A percentile compares a stretch with the other conserved stretches of the same genome.
These are phyloP conservation scores for Grigorovia transvaalensis DNA, from an alignment of 805 yeast species.

Conservation along the genomic window DNA sequence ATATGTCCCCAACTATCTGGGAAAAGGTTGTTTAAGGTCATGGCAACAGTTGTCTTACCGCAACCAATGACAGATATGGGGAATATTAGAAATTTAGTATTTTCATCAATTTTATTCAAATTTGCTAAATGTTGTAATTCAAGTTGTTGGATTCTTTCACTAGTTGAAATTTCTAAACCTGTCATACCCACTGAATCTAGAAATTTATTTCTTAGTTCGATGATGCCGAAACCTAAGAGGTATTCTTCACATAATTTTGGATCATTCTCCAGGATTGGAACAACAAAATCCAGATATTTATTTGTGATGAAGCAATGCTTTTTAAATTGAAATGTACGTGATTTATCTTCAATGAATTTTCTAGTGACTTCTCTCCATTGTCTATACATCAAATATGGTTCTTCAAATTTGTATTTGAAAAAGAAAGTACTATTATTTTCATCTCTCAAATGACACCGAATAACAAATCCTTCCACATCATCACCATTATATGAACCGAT, in stretches of 20 bases:
- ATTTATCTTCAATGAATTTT: conserved; percentile 33
- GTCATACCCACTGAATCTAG: conserved; percentile 41
- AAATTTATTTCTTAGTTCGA: conserved; percentile 59
- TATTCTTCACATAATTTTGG: conserved; percentile 39
- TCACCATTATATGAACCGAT: conserved; percentile 61
- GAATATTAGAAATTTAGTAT: conserved; percentile 51
- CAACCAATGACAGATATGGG: conserved; percentile 91
- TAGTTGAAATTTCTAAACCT: conserved; percentile 49
- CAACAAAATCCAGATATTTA: conserved; percentile 59
- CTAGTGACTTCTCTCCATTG: conserved; percentile 84
- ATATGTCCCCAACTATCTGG: conserved; percentile 56
- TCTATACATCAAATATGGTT: conserved; percentile 86
- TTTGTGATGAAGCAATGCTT: conserved; percentile 52
- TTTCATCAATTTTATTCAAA: conserved; percentile 27
- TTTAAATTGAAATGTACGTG: conserved; percentile 31
- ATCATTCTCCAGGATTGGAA: conserved; percentile 41
- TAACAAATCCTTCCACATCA: conserved; percentile 90
- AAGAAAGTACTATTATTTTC: conserved; percentile 41
- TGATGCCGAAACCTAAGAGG: conserved; percentile 55
- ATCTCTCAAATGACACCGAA: conserved; percentile 43
- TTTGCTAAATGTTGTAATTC: conserved; percentile 32
- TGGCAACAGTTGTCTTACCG: conserved; percentile 81
- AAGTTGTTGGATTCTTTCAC: conserved; percentile 31
- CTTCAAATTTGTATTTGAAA: conserved; percentile 90
- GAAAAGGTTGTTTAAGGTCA: conserved; percentile 45